These are phyloP conservation scores for Fusarium proliferatum DNA, from an alignment of 2,329 filamentous ascomycete genomes.

Conservation along the genomic window DNA sequence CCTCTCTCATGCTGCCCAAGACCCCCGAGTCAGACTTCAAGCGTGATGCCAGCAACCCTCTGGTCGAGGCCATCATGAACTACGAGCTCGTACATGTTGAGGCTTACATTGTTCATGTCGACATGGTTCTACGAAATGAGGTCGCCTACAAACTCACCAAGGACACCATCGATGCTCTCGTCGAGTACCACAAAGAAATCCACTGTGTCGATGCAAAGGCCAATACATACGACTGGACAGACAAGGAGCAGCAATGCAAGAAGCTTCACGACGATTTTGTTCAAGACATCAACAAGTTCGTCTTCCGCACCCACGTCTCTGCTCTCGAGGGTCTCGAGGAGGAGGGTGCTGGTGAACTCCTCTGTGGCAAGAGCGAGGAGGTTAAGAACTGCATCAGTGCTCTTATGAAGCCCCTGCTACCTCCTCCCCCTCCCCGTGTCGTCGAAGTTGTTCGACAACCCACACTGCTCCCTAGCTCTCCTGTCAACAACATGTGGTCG, in stretches of 20 bases:
- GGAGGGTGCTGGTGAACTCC: conserved; percentile 92
- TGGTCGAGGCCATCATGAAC: conserved; percentile 86
- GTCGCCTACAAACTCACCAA: conserved; percentile 97
- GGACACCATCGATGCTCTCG: conserved; percentile 91
- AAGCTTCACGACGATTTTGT: conserved; percentile 97
- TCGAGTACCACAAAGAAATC: conserved; percentile 96
- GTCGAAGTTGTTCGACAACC: conserved; percentile 90
- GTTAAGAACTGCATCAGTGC: conserved; percentile 88
- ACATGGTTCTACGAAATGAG: conserved; percentile 98
- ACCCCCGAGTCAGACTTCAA: conserved; percentile 85
- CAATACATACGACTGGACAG: conserved; percentile 92
- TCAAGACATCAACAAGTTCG: conserved; percentile 96
- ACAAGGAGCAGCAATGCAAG: conserved; percentile 96
- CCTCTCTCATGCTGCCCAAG: conserved; percentile 92
- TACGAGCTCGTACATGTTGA: conserved; percentile 94
- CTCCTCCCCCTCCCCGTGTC: conserved; percentile 86
- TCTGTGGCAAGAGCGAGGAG: conserved; percentile 91
- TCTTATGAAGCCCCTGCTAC: conserved; percentile 88
- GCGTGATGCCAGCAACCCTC: conserved; percentile 71
- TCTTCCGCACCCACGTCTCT: conserved; percentile 88
- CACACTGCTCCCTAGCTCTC: conserved; percentile 85
- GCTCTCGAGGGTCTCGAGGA: conserved; percentile 96
- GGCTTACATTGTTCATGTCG: conserved; percentile 98
- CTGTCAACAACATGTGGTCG: conserved; percentile 83
- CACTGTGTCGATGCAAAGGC: conserved; percentile 92